Evolutionary conservation across 2,329 filamentous ascomycete species (phyloP), one percentile per base, ranked within the genome.

Genomic region (Alternaria infectoria): DNA sequence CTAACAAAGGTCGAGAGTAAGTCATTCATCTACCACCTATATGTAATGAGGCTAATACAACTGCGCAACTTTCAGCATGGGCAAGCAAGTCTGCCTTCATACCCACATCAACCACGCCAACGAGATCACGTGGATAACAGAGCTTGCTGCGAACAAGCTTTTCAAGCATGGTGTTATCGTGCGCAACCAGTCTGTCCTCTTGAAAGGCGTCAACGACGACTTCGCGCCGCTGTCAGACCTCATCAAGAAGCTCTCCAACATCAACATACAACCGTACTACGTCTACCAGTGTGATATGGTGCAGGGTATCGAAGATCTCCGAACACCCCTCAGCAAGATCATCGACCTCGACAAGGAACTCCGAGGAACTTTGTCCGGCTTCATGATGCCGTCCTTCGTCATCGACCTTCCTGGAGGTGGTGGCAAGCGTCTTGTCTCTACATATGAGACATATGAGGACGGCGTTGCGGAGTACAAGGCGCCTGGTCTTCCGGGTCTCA

Each of bases 231-330:
- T 90, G 83, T 80, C 81, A 6, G 70, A 70, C 5, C 79, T 90
- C 44, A 87, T 90, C 43, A 81, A 83, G 30, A 80, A 75, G 51
- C 81, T 90, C 23, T 84, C 86, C 2, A 83, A 87, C 65, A 86
- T 87, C 63, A 86, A 85, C 46, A 84, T 90, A 50, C 79, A 84
- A 54, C 88, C 88, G 84, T 90, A 90, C 74, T 90, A 90, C 69
- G 85, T 90, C 55, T 90, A 90, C 74, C 87, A 89, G 71, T 86
- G 86, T 50, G 88, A 90, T 73, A 87, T 90, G 84, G 86, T 89
- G 9, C 77, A 81, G 26, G 86, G 84, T 47, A 82, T 87, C 3
- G 88, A 90, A 78, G 88, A 90, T 69, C 80, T 90, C 21, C 86
- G 88, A 8, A 90, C 88, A 1, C 87, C 87, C 3, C 81, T 90